Conservation (phyloP, 176 grass and related monocot genomes). For the Bonia amplexicaulis region DNA sequence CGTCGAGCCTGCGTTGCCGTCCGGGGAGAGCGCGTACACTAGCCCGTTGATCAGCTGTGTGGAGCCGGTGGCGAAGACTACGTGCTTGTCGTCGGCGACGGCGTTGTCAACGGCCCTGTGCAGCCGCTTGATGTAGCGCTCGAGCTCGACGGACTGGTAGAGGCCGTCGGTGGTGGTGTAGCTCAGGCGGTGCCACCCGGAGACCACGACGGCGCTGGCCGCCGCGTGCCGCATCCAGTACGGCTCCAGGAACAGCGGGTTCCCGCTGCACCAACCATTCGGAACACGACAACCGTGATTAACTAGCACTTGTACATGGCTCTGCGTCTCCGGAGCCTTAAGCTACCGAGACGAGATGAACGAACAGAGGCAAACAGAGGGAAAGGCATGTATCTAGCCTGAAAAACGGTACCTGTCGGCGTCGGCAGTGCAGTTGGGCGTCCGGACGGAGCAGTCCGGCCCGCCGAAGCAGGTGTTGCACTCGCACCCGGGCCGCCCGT, state of each 20-base stretch:
- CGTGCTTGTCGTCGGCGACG: constrained; percentile 44
- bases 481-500: constrained; percentile 51
- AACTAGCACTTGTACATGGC: not conserved
- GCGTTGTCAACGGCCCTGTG: constrained; percentile 59
- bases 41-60: constrained; percentile 62
- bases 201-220: constrained; percentile 50
- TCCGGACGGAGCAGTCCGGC: constrained; percentile 52
- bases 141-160: constrained; percentile 60
- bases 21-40: constrained; percentile 57
- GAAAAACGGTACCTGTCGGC: constrained; percentile 38
- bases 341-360: not conserved
- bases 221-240: constrained; percentile 70
- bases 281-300: too few species aligned
- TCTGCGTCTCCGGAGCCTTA: too few species aligned
- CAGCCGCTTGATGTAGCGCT: constrained; percentile 46
- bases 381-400: not conserved
- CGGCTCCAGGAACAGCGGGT: constrained; percentile 80
- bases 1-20: constrained; percentile 8
- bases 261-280: constrained; percentile 26
- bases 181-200: constrained; percentile 80
- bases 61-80: constrained; percentile 47
- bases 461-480: constrained; percentile 70
- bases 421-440: constrained; percentile 50
- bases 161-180: not conserved
- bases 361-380: not conserved